These are phyloP conservation scores for Canariomyces notabilis DNA, from an alignment of 2,329 filamentous ascomycete genomes.

Conservation along the genomic window DNA sequence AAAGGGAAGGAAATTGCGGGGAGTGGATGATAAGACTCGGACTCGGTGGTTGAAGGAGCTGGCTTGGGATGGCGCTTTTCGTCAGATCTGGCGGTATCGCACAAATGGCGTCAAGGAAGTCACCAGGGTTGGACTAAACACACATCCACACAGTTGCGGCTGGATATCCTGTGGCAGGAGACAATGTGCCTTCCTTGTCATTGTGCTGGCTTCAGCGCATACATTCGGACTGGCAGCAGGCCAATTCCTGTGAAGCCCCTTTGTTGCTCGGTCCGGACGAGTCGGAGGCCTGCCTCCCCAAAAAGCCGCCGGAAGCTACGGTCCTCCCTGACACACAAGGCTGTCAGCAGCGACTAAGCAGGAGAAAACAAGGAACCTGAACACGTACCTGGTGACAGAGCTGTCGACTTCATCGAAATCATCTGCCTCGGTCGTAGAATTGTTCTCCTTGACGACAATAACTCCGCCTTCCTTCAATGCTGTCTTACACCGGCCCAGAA, in stretches of 20 bases:
- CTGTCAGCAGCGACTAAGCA: slow-evolving; percentile 3
- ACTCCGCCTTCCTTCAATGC: slow-evolving; percentile 40
- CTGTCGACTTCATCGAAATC: slow-evolving; percentile 72
- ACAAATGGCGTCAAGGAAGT: too few relatives aligned
- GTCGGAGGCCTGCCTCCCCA: slow-evolving; percentile 57
- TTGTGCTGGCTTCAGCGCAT: slow-evolving; percentile 58
- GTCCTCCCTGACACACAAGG: slow-evolving; percentile 52
- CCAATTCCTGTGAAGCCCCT: slow-evolving; percentile 57
- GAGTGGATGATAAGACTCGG: neutral
- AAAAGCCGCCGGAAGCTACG: slow-evolving; percentile 67
- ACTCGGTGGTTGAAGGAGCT: neutral
- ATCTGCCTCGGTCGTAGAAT: slow-evolving; percentile 54
- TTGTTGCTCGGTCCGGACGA: slow-evolving; percentile 70
- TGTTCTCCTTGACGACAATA: slow-evolving; percentile 78
- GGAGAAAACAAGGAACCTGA: neutral
- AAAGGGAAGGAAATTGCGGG: slow-evolving; percentile 2
- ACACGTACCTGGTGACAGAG: slow-evolving; percentile 62
- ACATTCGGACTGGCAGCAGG: slow-evolving; percentile 71
- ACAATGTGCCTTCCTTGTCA: neutral
- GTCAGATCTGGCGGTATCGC: too few relatives aligned
- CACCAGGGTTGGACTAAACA: too few relatives aligned
- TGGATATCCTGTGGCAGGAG: neutral
- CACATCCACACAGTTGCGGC: too few relatives aligned
- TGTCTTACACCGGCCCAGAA: slow-evolving; percentile 56
- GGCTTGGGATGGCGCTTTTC: neutral